Percentiles rank a stretch among this genome's conserved stretches.
phyloP scores from a whole-genome alignment of 331 rosid genomes.

The Quercus lobata region DNA sequence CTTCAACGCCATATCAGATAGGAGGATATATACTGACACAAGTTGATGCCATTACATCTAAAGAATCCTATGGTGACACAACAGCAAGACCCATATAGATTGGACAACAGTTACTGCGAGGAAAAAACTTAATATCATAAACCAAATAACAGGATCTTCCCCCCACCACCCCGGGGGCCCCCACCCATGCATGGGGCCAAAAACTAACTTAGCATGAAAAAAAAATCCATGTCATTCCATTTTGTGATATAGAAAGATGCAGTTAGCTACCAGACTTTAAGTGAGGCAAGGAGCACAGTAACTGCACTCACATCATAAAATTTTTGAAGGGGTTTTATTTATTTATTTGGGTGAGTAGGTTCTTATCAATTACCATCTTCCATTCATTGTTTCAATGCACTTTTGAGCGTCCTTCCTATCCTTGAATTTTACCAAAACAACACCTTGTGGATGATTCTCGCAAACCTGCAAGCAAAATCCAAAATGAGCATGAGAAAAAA shows the following conservation, averaged over 20 bases:
- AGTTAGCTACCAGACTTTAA: not conserved
- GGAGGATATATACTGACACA: too few species aligned
- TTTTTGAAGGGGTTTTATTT: not conserved
- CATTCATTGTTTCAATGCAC: constrained; percentile 90
- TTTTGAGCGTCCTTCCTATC: constrained; percentile 88
- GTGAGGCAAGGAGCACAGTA: not conserved
- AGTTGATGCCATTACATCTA: too few species aligned
- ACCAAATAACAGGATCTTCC: not conserved
- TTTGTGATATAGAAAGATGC: not conserved
- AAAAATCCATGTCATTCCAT: not conserved
- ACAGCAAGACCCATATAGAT: too few species aligned
- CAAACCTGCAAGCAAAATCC: constrained; percentile 57
- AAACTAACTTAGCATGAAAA: too few species aligned
- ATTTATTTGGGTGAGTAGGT: not conserved
- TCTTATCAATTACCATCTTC: constrained; percentile 75
- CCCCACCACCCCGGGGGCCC: not conserved
- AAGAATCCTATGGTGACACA: too few species aligned
- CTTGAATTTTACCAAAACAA: constrained; percentile 82
- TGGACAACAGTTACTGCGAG: not conserved
- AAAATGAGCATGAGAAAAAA: not conserved
- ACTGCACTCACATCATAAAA: not conserved
- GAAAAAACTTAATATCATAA: not conserved
- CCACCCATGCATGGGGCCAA: too few species aligned
- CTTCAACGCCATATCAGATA: too few species aligned
- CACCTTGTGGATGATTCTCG: constrained; percentile 95